Conservation (phyloP, 345 rosid genomes). For the Ceriops decandra region DNA sequence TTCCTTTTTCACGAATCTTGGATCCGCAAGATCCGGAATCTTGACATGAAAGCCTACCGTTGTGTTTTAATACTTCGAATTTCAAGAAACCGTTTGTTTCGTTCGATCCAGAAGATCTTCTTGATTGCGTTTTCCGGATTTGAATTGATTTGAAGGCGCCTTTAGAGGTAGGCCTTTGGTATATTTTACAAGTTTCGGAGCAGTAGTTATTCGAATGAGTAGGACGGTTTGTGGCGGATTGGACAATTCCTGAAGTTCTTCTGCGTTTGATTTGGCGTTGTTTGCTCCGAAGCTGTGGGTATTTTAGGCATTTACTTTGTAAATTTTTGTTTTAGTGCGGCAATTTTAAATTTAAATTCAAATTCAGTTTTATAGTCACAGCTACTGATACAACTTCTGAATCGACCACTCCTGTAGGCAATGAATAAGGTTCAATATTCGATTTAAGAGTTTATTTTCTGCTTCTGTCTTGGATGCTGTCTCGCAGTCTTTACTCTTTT, state of each 20-base stretch:
- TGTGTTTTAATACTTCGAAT: not conserved
- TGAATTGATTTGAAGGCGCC: constrained; percentile 10
- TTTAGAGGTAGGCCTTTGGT: constrained; percentile 10
- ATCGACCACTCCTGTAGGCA: not conserved
- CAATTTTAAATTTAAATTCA: constrained; percentile 13
- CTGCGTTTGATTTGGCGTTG: not conserved
- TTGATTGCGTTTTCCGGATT: constrained; percentile 15
- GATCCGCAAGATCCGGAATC: constrained; percentile 37
- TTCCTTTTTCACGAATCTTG: constrained; percentile 17
- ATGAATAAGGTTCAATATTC: not conserved
- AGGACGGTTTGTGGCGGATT: constrained; percentile 18
- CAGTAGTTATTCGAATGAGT: constrained; percentile 8
- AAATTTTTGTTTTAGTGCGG: not conserved
- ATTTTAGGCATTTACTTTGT: not conserved
- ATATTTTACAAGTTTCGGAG: constrained; percentile 7
- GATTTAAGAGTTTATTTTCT: not conserved
- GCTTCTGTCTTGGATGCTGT: constrained; percentile 26
- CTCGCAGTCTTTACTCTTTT: constrained; percentile 1
- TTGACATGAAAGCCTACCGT: not conserved
- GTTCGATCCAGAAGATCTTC: constrained; percentile 16
- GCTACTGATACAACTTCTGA: not conserved
- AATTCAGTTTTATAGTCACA: not conserved
- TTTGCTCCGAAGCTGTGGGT: not conserved
- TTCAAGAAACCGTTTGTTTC: constrained; percentile 3
- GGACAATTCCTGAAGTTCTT: constrained; percentile 7